Base-by-base conservation (phyloP, 192 early-diverging fungal genomes). In the Linnemannia exigua region DNA sequence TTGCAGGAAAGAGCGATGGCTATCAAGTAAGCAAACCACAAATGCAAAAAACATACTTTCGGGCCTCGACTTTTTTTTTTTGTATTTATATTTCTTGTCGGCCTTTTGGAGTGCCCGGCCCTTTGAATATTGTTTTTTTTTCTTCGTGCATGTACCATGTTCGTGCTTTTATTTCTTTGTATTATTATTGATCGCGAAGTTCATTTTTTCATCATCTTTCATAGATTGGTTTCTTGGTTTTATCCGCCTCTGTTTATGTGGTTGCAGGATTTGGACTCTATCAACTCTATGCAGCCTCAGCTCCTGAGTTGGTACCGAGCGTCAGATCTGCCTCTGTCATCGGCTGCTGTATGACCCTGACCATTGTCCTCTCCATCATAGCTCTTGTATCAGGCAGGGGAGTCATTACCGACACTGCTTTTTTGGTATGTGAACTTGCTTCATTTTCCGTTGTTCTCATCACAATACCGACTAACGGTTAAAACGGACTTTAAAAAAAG, bases 311-410 rank as follows among this genome's bases (percentile, higher is more conserved):
- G 36, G 74, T 85, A 11, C 83, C 83, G 0, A 85, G 83, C 31
- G 83, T 79, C 69, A 85, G 70, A 48, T 85, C 83, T 6, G 83
- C 83, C 33, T 85, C 83, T 15, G 83, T 85, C 28, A 85, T 85
- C 67, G 83, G 83, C 8, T 85, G 83, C 35, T 85, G 83, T 25
- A 85, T 85, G 83, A 85, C 83, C 31, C 70, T 85, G 51, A 85
- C 83, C 44, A 67, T 85, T 19, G 77, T 85, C 41, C 35, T 85
- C n/a, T 85, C 83, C 28, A 76, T 85, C 61, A 68, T 85, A 67
- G 83, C 83, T 9, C 72, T 85, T 47, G 83, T 75, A 8, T 85
- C 83, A 0, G 77, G 83, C 44, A 70, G 83, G 46, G 83, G 83
- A 31, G 77, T 79, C 54, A 85, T 85, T 47, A 85, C 83, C 2